A percentile compares a stretch with the other conserved stretches of the same genome.
These are phyloP conservation scores for Colletotrichum plurivorum DNA, from an alignment of 2,329 filamentous ascomycete species.

Conservation along the genomic window DNA sequence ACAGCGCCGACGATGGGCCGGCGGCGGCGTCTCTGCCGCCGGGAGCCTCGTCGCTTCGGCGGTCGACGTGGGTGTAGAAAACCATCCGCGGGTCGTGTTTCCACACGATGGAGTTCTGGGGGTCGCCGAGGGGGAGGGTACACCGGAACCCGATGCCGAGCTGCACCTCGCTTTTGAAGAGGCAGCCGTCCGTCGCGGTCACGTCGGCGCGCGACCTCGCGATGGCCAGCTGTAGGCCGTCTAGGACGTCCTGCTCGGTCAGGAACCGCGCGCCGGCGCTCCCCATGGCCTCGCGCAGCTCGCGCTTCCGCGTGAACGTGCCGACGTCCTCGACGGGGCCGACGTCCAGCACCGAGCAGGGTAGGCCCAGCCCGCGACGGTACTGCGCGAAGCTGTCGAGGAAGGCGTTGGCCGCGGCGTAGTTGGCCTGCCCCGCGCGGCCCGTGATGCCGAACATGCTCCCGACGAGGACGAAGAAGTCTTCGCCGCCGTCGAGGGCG, in stretches of 20 bases:
- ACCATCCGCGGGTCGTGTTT: neutral
- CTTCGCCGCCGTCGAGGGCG: slow-evolving; percentile 38
- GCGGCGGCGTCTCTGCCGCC: too few relatives aligned
- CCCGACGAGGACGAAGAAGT: slow-evolving; percentile 48
- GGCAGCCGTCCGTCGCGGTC: slow-evolving; percentile 13
- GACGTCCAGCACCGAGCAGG: slow-evolving; percentile 49
- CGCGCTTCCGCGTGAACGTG: slow-evolving; percentile 45
- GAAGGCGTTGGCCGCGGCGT: slow-evolving; percentile 57
- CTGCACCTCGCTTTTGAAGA: neutral
- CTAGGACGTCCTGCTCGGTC: slow-evolving; percentile 39
- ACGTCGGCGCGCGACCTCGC: slow-evolving; percentile 35
- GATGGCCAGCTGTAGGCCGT: neutral
- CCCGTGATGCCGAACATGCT: slow-evolving; percentile 48
- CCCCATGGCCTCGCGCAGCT: slow-evolving; percentile 19
- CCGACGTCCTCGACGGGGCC: slow-evolving; percentile 56
- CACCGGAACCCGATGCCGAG: neutral
- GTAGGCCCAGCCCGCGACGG: slow-evolving; percentile 54
- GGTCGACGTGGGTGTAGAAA: neutral
- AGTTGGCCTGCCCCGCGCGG: slow-evolving; percentile 54
- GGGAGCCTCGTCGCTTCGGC: too few relatives aligned
- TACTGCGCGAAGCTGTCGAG: slow-evolving; percentile 54
- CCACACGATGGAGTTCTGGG: neutral
- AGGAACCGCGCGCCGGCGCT: slow-evolving; percentile 30
- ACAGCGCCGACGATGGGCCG: neutral
- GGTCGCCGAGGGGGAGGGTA: neutral